A percentile compares a stretch with the other conserved stretches of the same genome.
These are phyloP conservation scores for Aristolochia contorta DNA, from an alignment of 164 flowering plant genomes.

Conservation along the genomic window DNA sequence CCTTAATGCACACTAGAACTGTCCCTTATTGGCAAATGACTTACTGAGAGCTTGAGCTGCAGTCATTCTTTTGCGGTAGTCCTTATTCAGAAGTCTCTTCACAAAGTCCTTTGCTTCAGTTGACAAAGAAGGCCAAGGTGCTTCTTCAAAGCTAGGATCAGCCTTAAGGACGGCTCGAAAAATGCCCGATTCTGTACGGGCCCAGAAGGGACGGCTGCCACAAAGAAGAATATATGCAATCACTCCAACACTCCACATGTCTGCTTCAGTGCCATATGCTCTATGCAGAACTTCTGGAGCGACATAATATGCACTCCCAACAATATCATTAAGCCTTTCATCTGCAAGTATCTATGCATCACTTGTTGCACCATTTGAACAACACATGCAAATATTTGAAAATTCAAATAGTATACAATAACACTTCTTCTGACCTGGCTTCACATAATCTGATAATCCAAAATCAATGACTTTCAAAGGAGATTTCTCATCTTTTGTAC, in stretches of 20 bases:
- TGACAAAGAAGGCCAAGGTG: constrained; percentile 93
- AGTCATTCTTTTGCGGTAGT: constrained; percentile 79
- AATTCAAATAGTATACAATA: no score
- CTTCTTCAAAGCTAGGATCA: constrained; percentile 86
- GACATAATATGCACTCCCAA: constrained; percentile 97
- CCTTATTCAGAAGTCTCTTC: constrained; percentile 80
- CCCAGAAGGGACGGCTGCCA: constrained; percentile 98
- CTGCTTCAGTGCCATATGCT: constrained; percentile 94
- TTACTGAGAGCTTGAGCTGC: constrained; percentile 95
- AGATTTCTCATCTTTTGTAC: constrained; percentile 60
- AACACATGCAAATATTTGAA: no score
- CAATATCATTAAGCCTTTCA: constrained; percentile 93
- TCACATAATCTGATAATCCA: constrained; percentile 94
- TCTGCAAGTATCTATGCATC: constrained; percentile 32
- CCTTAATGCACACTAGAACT: no score
- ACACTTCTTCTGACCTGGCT: constrained; percentile 56
- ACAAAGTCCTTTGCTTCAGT: constrained; percentile 84
- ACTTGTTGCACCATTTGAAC: no score
- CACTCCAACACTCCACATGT: constrained; percentile 99
- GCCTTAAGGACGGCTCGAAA: constrained; percentile 84
- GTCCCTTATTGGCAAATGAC: constrained; percentile 11
- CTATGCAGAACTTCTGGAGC: constrained; percentile 98
- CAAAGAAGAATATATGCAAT: constrained; percentile 95
- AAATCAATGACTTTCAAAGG: constrained; percentile 88
- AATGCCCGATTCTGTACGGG: constrained; percentile 92